Conservation (phyloP, 2,329 filamentous ascomycete genomes). For the Nectriaceae sp. region DNA sequence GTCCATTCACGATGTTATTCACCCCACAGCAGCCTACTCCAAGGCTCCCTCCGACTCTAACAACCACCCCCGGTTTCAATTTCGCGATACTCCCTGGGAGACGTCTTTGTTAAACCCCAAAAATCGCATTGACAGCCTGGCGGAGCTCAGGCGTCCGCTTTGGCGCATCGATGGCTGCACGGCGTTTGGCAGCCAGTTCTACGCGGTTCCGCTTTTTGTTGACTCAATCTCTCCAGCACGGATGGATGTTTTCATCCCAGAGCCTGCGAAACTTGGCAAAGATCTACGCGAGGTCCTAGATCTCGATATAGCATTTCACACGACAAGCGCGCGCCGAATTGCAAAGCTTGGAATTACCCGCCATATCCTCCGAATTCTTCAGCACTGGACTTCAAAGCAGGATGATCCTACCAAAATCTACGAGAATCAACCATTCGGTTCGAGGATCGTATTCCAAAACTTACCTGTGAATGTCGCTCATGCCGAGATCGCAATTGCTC, state of each 20-base stretch:
- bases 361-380: conserved; percentile 56
- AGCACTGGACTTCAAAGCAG: conserved; percentile 48
- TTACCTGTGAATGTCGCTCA: conserved; percentile 49
- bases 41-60: conserved; percentile 5
- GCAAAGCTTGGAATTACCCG: conserved; percentile 52
- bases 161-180: conserved; percentile 63
- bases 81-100: conserved; percentile 39
- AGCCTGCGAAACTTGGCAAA: conserved; percentile 44
- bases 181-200: conserved; percentile 59
- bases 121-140: conserved; percentile 61
- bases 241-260: conserved; percentile 60
- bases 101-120: conserved; percentile 58
- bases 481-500: conserved; percentile 48
- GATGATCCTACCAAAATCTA: conserved; percentile 39
- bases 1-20: conserved; percentile 57
- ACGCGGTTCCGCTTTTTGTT: conserved; percentile 55
- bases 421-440: conserved; percentile 55
- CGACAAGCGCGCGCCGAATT: conserved; percentile 50
- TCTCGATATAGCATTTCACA: conserved; percentile 56
- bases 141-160: conserved; percentile 42
- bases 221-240: conserved; percentile 49
- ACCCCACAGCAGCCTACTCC: conserved; percentile 58
- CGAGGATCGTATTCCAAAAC: conserved; percentile 55
- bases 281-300: conserved; percentile 48
- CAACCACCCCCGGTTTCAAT: not conserved